Base-by-base conservation (phyloP, 768 basidiomycete genomes). In the Cubamyces lactineus region DNA sequence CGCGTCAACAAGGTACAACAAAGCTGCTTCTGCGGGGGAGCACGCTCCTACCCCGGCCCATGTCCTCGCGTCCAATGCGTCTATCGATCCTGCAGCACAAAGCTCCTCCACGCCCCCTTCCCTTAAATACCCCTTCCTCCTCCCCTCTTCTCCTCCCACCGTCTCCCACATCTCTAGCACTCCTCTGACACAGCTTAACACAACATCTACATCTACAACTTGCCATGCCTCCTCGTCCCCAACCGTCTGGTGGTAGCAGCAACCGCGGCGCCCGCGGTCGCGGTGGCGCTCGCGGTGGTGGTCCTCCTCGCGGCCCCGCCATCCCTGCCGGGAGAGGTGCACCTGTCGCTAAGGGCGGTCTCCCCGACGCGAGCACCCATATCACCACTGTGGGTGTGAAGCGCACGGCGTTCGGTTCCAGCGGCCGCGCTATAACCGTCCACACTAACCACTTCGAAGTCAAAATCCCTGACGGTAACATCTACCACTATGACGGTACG, bases 401-500 rank as follows among this genome's bases (percentile, higher is more conserved):
- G 67, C 80, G 91, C 42, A 81, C 87, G 28, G 82, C 79, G 40
- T 89, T 81, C 67, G 91, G 88, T 21, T 80, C 76, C 0, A 77
- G 79, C 11, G 91, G 91, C 3, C 76, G 71, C 23, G 66, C 71
- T 1, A 76, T 81, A 28, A 66, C 64, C 15, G 77, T 85, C 6
- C 64, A 59, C 7, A 79, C 83, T 34, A 94, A 93, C 71, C 87
- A 87, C 53, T 93, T 91, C 66, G 71, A 70, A 43, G 83, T 84
- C 3, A 77, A 80, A 0, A 84, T 89, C 16, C 86, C 91, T 0
- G 81, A 86, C 23, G 74, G 72, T 6, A 80, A 83, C 30, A 91
- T 92, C 43, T 80, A 87, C 62, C 92, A 93, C 67, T 92, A 93
- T 67, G 91, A 94, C 71, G 86, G 92, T 88, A 69, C 63, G 86